Evolutionary conservation across 2,329 filamentous ascomycete species (phyloP).

Genomic region (Fusarium coffeatum): DNA sequence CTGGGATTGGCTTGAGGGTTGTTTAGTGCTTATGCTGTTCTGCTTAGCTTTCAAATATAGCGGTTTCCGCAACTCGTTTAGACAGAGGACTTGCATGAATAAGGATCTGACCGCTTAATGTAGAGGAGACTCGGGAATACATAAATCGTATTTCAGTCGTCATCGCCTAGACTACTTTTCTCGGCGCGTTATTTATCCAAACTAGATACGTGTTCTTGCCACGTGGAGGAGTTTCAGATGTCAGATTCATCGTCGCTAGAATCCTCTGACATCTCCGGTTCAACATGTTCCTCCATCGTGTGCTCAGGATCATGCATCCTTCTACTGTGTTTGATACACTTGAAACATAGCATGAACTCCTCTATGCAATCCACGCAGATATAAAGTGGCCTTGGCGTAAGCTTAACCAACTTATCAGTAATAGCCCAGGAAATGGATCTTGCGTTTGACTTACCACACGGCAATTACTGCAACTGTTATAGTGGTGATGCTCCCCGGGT

Average conservation of each 20-base stretch:
- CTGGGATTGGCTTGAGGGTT: background rate
- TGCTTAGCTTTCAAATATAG: background rate
- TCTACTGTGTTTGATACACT: background rate
- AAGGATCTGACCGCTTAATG: background rate
- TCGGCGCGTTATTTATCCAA: background rate
- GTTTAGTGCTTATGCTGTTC: background rate
- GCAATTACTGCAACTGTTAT: background rate
- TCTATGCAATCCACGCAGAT: background rate
- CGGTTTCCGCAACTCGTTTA: background rate
- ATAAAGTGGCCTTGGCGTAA: background rate
- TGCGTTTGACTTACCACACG: background rate
- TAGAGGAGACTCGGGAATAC: too few species aligned
- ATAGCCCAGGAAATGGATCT: fast-evolving
- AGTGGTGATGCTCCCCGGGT: background rate
- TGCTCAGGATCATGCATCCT: background rate
- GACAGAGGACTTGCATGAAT: background rate
- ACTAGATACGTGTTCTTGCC: fast-evolving
- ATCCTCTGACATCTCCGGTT: background rate
- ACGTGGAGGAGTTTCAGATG: background rate
- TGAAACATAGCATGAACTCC: background rate
- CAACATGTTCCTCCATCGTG: background rate
- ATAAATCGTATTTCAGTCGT: background rate
- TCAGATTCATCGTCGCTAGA: background rate
- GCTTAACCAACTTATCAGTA: background rate
- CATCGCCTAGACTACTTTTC: background rate